phyloP scores from a whole-genome alignment of 148 eudicot species.

The Chenopodium album region DNA sequence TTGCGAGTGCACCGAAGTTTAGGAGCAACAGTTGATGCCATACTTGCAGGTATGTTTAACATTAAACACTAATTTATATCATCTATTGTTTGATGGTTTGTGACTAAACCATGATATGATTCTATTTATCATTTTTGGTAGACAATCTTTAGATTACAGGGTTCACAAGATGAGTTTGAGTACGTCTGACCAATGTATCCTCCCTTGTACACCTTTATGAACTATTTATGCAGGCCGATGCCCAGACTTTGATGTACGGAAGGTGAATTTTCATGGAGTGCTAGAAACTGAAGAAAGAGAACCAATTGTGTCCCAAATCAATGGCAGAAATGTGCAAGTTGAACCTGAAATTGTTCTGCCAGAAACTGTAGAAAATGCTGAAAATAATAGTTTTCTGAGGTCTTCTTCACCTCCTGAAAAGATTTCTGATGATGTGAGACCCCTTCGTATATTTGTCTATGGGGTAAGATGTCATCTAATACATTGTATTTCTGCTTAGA shows the following conservation, averaged over 20 bases:
- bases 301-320: conserved; percentile 27
- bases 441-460: conserved; percentile 60
- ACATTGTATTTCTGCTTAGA: neutral
- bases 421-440: conserved; percentile 36
- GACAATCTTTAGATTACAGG: conserved; percentile 25
- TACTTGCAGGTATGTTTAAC: conserved; percentile 61
- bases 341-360: conserved; percentile 35
- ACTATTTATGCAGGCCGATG: conserved; percentile 61
- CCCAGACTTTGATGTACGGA: conserved; percentile 70
- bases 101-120: neutral
- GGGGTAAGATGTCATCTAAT: conserved; percentile 63
- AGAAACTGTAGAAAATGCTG: conserved; percentile 30
- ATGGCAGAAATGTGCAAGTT: conserved; percentile 30
- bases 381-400: conserved; percentile 28
- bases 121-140: conserved; percentile 25
- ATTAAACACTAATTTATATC: neutral
- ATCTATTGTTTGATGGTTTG: neutral
- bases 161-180: neutral
- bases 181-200: neutral
- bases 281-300: conserved; percentile 31
- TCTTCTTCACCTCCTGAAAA: conserved; percentile 29
- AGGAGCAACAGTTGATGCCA: conserved; percentile 82
- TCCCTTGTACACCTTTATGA: conserved; percentile 4
- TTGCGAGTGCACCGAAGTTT: conserved; percentile 70
- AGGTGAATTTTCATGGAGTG: conserved; percentile 46